Base-by-base conservation (phyloP, 1,284 basidiomycete species). In the Papiliotrema laurentii region DNA sequence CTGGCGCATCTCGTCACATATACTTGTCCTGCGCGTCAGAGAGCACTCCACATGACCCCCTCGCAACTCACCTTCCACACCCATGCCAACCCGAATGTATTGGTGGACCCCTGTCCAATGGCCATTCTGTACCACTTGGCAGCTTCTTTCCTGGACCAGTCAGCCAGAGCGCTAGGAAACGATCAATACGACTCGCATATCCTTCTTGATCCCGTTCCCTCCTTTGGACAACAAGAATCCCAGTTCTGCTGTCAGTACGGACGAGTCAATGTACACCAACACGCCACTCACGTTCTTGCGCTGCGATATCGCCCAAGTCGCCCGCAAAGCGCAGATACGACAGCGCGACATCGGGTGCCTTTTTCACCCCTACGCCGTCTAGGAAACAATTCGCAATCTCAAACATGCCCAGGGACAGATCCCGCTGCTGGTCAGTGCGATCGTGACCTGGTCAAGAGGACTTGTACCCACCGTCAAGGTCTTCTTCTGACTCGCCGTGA, bases 41-140 rank as follows among this genome's bases (percentile, higher is more conserved):
- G 18, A 4, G 16, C 10, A 27, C 16, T 42, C 21, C 19, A 18
- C 2, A 26, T 7, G 11, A 4, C 31, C 21, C 18, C 2, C 37
- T 21, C 16, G 4, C 25, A 3, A 48, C 56, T 43, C 45, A 67
- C 69, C 57, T 74, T 74, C 64, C 69, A 73, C 4, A 74, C 61
- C 72, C 72, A 74, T n/a, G 70, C 68, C 33, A 74, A 49, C 4
- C 72, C 72, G 25, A 71, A 58, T 1, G 62, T 67, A 34, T 60
- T 67, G 22, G 59, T 59, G 5, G 69, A 66, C 11, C 64, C 66
- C 30, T 64, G 62, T 5, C 47, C 48, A 31, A 53, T 52, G 9
- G 72, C 72, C 43, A 66, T 67, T 5, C 72, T 56, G 50, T 74
- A 74, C 72, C 72, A 74, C 53, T 63, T 66, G 2, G 71, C 71